Evolutionary conservation across 345 rosid species (phyloP).

Genomic region (Salix suchowensis): DNA sequence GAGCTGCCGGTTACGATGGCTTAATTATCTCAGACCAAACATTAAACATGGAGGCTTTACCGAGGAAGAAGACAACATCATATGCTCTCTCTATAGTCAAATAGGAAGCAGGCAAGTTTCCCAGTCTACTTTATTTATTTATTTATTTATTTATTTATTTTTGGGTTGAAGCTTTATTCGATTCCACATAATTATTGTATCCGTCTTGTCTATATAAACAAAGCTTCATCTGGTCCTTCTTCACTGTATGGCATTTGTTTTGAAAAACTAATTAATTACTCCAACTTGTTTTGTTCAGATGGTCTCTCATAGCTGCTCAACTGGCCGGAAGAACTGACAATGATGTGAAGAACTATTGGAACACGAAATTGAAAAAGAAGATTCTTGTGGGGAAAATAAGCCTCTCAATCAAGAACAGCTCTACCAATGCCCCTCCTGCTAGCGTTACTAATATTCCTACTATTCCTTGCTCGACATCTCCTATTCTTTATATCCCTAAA

Average conservation of each 20-base stretch:
- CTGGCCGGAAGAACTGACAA: constrained; percentile 89
- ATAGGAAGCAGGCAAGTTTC: constrained; percentile 63
- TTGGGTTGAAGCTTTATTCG: constrained; percentile 16
- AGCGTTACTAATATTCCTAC: not conserved
- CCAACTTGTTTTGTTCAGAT: constrained; percentile 34
- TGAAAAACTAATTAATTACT: not conserved
- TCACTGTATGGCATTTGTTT: not conserved
- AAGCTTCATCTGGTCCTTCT: not conserved
- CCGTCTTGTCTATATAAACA: not conserved
- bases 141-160: not conserved
- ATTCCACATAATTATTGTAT: constrained; percentile 1
- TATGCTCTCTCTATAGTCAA: constrained; percentile 45
- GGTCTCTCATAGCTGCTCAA: constrained; percentile 89
- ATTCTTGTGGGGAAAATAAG: constrained; percentile 26
- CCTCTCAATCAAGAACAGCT: constrained; percentile 12
- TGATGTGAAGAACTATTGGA: constrained; percentile 92
- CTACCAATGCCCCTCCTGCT: not conserved
- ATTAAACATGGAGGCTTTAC: constrained; percentile 70
- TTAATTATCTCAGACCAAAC: constrained; percentile 72
- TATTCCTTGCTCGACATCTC: not conserved
- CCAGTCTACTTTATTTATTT: not conserved
- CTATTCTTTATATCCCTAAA: constrained; percentile 11
- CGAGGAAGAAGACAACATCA: constrained; percentile 59
- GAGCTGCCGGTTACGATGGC: constrained; percentile 80
- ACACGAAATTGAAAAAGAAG: constrained; percentile 90